Percentiles rank a stretch among this genome's conserved stretches.
Evolutionary conservation across 441 rosid species (phyloP).

Genomic region (Geranium incanum): DNA sequence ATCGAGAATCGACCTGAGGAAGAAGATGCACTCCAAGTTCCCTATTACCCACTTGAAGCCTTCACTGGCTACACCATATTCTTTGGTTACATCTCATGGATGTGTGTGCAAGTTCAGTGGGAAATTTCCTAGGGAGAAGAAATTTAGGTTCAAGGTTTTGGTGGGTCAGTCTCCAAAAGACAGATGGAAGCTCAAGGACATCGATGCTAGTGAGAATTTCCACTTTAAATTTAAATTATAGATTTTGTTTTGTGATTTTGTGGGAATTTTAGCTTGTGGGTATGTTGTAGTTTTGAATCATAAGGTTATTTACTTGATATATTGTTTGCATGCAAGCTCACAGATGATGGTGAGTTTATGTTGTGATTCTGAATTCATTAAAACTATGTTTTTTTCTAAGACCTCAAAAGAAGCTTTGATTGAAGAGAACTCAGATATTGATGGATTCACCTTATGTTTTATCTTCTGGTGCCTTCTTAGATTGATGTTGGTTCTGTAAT

Average conservation of each 20-base stretch:
- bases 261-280: background rate
- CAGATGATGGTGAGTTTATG: background rate
- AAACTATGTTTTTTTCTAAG: background rate
- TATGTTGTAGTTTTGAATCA: conserved; percentile 3
- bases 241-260: background rate
- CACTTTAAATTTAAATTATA: background rate
- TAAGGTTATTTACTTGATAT: background rate
- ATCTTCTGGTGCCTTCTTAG: background rate
- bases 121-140: conserved; percentile 8
- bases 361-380: background rate
- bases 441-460: background rate
- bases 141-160: conserved; percentile 28
- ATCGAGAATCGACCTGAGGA: background rate
- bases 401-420: background rate
- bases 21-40: conserved; percentile 27
- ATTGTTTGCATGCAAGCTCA: conserved; percentile 2
- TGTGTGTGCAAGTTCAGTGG: conserved; percentile 23
- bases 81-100: conserved; percentile 19
- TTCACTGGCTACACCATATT: conserved; percentile 20
- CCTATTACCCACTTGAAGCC: conserved; percentile 23
- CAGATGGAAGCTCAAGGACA: conserved; percentile 63
- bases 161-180: conserved; percentile 44
- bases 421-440: background rate
- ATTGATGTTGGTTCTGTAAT: background rate
- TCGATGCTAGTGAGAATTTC: conserved; percentile 52